Base-by-base conservation (phyloP, 2,329 filamentous ascomycete species). In the Dactylellina haptotyla region DNA sequence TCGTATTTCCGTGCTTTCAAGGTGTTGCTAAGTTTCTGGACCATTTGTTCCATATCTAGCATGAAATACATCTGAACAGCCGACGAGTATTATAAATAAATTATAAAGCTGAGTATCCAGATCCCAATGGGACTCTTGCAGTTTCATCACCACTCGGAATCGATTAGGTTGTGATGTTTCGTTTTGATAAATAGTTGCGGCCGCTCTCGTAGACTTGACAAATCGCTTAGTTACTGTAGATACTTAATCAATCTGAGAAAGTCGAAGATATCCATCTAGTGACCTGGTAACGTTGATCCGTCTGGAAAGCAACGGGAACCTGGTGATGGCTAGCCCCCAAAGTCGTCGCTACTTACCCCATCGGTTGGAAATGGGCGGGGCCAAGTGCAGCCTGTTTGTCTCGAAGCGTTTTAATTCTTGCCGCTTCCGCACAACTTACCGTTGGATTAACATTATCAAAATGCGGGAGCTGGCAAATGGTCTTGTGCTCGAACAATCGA, bases 361-460 rank as follows among this genome's bases (percentile, higher is more conserved):
- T 63, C 58, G 57, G 57, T 43, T 71, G 50, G 51, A n/a, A 18
- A 41, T 28, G 53, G 32, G 56, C 65, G 41, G 50, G 66, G 58
- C 58, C 39, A 51, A 30, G 50, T 71, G 66, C 58, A 71, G 58
- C 46, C 58, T 71, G 59, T 71, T 71, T 64, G 65, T 62, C 59
- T 71, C 39, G 58, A 71, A 71, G 43, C 58, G 66, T 58, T 71
- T 58, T 58, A 58, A 71, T 71, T 71, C 50, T 71, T 71, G 51
- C 66, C 66, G 66, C 66, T 71, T 71, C 66, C 66, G 58, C 66
- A 32, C 58, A 53, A 64, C 32, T 26, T 71, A 71, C 66, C 66
- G 54, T 56, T 71, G 66, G 66, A 71, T 64, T 58, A 39, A 71
- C 58, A 58, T 59, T 51, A 64, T 58, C 51, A 32, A 64, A 71